Evolutionary conservation across 106 monocot species (phyloP).

Genomic region (Ottelia alismoides): DNA sequence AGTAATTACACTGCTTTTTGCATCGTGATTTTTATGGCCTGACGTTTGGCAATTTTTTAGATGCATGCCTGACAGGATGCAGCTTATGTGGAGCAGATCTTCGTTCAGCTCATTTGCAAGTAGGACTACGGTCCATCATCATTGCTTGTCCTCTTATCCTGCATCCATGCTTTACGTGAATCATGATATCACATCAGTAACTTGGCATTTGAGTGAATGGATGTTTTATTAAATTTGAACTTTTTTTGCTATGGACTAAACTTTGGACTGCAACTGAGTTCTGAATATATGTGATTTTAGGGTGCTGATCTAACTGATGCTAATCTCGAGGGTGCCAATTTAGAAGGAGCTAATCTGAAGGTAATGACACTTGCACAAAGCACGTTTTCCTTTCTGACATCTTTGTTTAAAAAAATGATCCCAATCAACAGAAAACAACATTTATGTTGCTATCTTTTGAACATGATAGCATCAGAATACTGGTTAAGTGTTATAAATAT

Average conservation of each 20-base stretch:
- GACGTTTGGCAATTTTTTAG: no score
- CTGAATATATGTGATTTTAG: constrained; percentile 25
- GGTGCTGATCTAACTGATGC: constrained; percentile 74
- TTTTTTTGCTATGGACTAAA: neutral
- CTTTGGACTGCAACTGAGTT: neutral
- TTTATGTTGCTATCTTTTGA: no score
- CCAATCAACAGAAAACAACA: no score
- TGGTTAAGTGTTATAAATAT: no score
- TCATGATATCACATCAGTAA: neutral
- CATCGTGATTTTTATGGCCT: no score
- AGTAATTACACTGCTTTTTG: no score
- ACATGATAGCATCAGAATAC: no score
- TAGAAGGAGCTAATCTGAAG: constrained; percentile 99
- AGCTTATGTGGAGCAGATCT: constrained; percentile 83
- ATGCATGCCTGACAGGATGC: constrained; percentile 68
- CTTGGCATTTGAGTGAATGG: neutral
- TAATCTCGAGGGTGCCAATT: constrained; percentile 77
- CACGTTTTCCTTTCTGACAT: no score
- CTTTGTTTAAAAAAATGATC: no score
- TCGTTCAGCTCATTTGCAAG: constrained; percentile 95
- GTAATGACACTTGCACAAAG: constrained; percentile 15
- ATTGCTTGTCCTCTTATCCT: no score
- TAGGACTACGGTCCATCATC: no score
- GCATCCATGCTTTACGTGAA: no score
- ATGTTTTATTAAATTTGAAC: neutral